Percentiles rank a stretch among this genome's conserved stretches.
These are phyloP conservation scores for Hypocreales sp. DNA, from an alignment of 2,329 filamentous ascomycete species.

Conservation along the genomic window DNA sequence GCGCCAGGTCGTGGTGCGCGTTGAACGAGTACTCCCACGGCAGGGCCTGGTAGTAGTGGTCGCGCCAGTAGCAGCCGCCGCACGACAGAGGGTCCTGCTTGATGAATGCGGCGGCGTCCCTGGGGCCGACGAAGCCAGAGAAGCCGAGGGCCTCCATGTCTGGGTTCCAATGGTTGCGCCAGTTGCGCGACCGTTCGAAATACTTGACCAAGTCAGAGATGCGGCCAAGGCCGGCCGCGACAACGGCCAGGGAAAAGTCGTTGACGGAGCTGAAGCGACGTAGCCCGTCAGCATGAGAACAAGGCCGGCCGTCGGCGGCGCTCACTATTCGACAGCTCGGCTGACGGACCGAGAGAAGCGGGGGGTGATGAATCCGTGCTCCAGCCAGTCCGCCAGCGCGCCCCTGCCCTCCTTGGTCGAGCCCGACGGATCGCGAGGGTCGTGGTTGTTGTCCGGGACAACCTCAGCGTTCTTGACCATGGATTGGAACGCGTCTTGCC, in stretches of 20 bases:
- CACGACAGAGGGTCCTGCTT: slow-evolving; percentile 42
- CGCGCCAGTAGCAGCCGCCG: slow-evolving; percentile 51
- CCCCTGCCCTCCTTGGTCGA: slow-evolving; percentile 54
- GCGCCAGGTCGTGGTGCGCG: slow-evolving; percentile 48
- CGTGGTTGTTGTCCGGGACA: slow-evolving; percentile 41
- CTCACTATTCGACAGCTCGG: slow-evolving; percentile 48
- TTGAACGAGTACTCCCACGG: slow-evolving; percentile 55
- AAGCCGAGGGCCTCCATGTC: slow-evolving; percentile 41
- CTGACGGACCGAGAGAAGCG: slow-evolving; percentile 44
- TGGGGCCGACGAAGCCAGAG: slow-evolving; percentile 50
- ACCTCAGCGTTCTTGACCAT: slow-evolving; percentile 55
- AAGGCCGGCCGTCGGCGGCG: background rate
- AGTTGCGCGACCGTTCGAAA: slow-evolving; percentile 47
- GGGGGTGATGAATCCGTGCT: slow-evolving; percentile 49
- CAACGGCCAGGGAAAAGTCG: slow-evolving; percentile 51
- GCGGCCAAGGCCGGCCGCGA: slow-evolving; percentile 42
- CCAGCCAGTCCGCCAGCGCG: slow-evolving; percentile 53
- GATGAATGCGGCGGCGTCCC: slow-evolving; percentile 30
- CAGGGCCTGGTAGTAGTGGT: slow-evolving; percentile 41
- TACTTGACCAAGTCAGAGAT: slow-evolving; percentile 38
- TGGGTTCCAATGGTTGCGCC: slow-evolving; percentile 58
- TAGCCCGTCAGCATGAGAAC: background rate
- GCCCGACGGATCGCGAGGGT: slow-evolving; percentile 38
- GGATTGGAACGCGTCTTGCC: slow-evolving; percentile 44
- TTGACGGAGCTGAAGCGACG: slow-evolving; percentile 33